Evolutionary conservation across 352 stramenopile species (phyloP), one percentile per base, ranked within the genome.

Genomic region (Pythium brachiatum): DNA sequence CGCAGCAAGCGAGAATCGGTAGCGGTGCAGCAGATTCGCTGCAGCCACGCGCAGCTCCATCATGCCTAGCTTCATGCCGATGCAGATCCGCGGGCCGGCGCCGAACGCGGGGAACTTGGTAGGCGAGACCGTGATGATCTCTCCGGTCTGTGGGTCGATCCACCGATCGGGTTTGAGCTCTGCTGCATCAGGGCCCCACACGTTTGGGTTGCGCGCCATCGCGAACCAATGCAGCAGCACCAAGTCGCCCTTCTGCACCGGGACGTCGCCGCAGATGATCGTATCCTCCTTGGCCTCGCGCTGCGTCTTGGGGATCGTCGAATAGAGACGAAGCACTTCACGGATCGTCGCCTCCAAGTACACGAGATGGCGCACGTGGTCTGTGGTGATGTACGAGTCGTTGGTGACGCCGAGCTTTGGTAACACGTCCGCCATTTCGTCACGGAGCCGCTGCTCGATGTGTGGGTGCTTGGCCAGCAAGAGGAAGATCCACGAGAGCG

Each of bases 401-500:
- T 16, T 65, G 25, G 5, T 26, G 34, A 38, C 18, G 18, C 18
- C 48, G 5, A 21, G 8, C 7, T 55, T 21, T 9, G 34, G 34
- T n/a, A 41, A 18, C 13, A 41, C 34, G 5, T 18, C 3, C 9
- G 9, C 15, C 34, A 41, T 13, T 18, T 41, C 34, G 2, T 41
- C 34, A 18, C 34, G 34, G 15, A 34, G 21, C 27, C 75, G 73
- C 0, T 60, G 59, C 36, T 73, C 54, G 0, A 89, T 75, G 15
- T 82, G 56, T 12, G 84, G 84, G 64, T 94, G 70, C n/a, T 72
- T 76, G 36, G 76, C 74, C 6, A 96, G 66, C 62, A 78, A 71
- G 52, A 89, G 78, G 26, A 95, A 72, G 9, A 88, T 70, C 86
- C 84, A 96, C 26, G 68, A 74, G n/a, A 94, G 57, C 20, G 83